Base-by-base conservation (phyloP, 768 basidiomycete genomes). In the Coprinopsis strossmayeri region DNA sequence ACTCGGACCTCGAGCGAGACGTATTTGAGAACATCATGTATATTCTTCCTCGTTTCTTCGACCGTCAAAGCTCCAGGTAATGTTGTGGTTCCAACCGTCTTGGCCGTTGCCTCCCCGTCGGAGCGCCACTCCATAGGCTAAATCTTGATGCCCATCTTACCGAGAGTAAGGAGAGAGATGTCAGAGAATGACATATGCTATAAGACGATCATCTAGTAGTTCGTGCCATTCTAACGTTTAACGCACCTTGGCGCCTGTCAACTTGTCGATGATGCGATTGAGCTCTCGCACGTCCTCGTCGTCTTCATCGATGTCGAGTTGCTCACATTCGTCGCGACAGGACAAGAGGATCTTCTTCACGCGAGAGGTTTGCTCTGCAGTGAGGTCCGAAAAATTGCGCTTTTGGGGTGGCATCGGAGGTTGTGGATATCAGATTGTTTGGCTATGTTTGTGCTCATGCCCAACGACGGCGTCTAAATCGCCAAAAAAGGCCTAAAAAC, bases 71-170 rank as follows among this genome's bases (percentile, higher is more conserved):
- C 44, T 39, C 52, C 55, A 42, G 40, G 49, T 41, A 24, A 49
- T 47, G 49, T 48, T 23, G 42, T 24, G 45, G 35, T 34, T 40
- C 55, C 55, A 7, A 44, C 40, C 30, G 27, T 25, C 49, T 46
- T 48, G 20, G 52, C 52, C 24, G 53, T 25, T 48, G 45, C 48
- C 32, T 30, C 42, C 28, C 53, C 53, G 37, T 48, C 46, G 12
- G 45, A 18, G 47, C 34, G 37, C 53, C 53, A 55, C 40, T 55
- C 34, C 53, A 55, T 48, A 23, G 50, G 46, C 39, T 55, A 40
- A 39, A 54, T 52, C 43, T 28, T 51, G 25, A 54, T 39, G 42
- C 38, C 47, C 53, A 51, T 49, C 35, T 39, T 55, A 35, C n/a
- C 27, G 15, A 55, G 41, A 49, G 50, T 48, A 34, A 45, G n/a